These are phyloP conservation scores for Onygena corvina DNA, from an alignment of 2,329 filamentous ascomycete genomes.

Conservation along the genomic window DNA sequence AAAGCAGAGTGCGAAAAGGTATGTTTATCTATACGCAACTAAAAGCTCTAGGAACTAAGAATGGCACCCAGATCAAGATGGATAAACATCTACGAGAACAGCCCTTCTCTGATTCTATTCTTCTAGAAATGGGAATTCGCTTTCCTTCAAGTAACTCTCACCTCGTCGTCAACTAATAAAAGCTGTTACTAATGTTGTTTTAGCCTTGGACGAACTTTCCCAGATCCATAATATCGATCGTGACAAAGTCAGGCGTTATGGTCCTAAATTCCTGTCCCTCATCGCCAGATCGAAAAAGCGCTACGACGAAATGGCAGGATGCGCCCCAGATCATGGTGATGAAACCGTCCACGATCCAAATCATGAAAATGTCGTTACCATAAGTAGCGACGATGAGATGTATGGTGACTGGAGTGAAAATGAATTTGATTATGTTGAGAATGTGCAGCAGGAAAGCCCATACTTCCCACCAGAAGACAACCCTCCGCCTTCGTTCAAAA, in stretches of 20 bases:
- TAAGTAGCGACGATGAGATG: conserved; percentile 32
- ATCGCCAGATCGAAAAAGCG: conserved; percentile 30
- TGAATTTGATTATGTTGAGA: neutral
- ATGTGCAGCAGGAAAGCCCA: conserved; percentile 15
- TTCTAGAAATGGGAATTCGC: conserved; percentile 39
- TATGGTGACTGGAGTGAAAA: conserved; percentile 17
- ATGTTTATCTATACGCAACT: conserved; percentile 13
- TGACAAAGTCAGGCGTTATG: conserved; percentile 36
- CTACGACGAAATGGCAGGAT: conserved; percentile 34
- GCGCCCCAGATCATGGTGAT: conserved; percentile 28
- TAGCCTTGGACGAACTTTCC: conserved; percentile 22
- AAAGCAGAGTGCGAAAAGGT: conserved; percentile 35
- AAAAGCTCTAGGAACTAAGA: neutral
- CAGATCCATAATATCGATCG: conserved; percentile 33
- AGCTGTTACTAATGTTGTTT: conserved; percentile 16
- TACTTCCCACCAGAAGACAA: conserved; percentile 18
- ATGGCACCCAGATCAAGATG: conserved; percentile 30
- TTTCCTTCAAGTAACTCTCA: conserved; percentile 32
- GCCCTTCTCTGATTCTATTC: conserved; percentile 36
- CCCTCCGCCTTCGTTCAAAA: conserved; percentile 15
- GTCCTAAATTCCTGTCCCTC: conserved; percentile 33
- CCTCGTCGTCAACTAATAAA: conserved; percentile 17
- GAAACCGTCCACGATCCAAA: conserved; percentile 36
- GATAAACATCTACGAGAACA: conserved; percentile 34
- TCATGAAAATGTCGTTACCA: conserved; percentile 36